Conservation (phyloP, 1,284 basidiomycete species). For the Neolentinus lepideus region DNA sequence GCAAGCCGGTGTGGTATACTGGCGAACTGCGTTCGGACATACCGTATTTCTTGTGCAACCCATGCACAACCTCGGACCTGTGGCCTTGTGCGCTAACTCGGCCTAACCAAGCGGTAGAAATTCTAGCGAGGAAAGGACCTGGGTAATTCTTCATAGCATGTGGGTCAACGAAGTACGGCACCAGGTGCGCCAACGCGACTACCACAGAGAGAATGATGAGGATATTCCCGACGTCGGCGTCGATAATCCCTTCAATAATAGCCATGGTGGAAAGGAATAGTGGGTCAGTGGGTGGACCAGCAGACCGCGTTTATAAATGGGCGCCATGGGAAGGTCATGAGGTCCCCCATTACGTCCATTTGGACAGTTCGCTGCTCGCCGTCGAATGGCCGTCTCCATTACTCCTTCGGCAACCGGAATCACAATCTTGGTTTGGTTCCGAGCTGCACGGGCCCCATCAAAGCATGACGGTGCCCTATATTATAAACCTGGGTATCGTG, state of each 20-base stretch:
- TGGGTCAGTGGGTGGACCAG: too few relatives aligned
- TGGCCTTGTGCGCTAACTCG: conserved; percentile 60
- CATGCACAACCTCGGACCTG: conserved; percentile 71
- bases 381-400: too few relatives aligned
- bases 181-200: conserved; percentile 40
- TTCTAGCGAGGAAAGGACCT: conserved; percentile 71
- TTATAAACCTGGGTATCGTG: too few relatives aligned
- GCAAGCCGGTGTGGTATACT: background rate
- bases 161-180: conserved; percentile 54
- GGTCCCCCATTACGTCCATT: too few relatives aligned
- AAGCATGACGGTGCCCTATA: too few relatives aligned
- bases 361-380: too few relatives aligned
- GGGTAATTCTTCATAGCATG: conserved; percentile 55
- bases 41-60: conserved; percentile 76
- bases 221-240: conserved; percentile 12
- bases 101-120: conserved; percentile 77
- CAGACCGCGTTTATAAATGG: too few relatives aligned
- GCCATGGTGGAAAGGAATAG: conserved; percentile 8
- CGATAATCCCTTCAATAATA: conserved; percentile 5
- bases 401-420: too few relatives aligned
- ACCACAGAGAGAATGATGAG: conserved; percentile 17
- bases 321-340: too few relatives aligned
- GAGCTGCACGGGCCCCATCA: too few relatives aligned
- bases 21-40: conserved; percentile 9
- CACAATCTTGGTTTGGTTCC: too few relatives aligned